phyloP scores from a whole-genome alignment of 2,329 filamentous ascomycete genomes.

The Bipolaris zeicola region DNA sequence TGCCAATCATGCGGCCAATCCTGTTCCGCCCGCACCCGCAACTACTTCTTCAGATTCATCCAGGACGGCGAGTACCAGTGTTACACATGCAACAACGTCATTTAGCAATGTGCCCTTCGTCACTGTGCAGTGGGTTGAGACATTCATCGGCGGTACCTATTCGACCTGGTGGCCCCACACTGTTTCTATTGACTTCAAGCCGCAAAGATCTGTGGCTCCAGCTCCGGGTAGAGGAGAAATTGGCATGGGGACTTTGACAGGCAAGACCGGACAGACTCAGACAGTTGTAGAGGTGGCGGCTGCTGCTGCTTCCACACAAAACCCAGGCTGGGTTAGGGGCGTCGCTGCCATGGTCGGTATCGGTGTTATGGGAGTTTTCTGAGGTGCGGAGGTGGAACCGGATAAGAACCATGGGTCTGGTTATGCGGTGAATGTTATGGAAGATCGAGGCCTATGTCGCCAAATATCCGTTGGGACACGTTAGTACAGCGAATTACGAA shows the following conservation, averaged over 20 bases:
- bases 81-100: conserved; percentile 1
- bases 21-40: conserved; percentile 4
- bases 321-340: conserved; percentile 20
- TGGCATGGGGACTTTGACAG: conserved; percentile 45
- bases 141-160: conserved; percentile 30
- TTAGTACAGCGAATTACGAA: not conserved
- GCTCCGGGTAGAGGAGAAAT: conserved; percentile 38
- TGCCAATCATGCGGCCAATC: conserved; percentile 6
- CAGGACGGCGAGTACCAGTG: not conserved
- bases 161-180: conserved; percentile 43
- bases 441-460: not conserved
- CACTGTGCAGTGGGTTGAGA: conserved; percentile 44
- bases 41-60: not conserved
- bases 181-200: conserved; percentile 34
- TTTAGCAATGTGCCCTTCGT: conserved; percentile 24
- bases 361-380: conserved; percentile 31
- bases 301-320: conserved; percentile 30
- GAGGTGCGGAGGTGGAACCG: not conserved
- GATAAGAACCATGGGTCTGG: not conserved
- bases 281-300: conserved; percentile 31
- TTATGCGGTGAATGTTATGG: not conserved
- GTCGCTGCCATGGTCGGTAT: conserved; percentile 30
- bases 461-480: conserved; percentile 1
- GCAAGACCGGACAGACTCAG: conserved; percentile 33
- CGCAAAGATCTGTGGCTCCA: conserved; percentile 25